A percentile compares a stretch with the other conserved stretches of the same genome.
These are phyloP conservation scores for Solanum pimpinellifolium DNA, from an alignment of 257 asterid species.

Conservation along the genomic window DNA sequence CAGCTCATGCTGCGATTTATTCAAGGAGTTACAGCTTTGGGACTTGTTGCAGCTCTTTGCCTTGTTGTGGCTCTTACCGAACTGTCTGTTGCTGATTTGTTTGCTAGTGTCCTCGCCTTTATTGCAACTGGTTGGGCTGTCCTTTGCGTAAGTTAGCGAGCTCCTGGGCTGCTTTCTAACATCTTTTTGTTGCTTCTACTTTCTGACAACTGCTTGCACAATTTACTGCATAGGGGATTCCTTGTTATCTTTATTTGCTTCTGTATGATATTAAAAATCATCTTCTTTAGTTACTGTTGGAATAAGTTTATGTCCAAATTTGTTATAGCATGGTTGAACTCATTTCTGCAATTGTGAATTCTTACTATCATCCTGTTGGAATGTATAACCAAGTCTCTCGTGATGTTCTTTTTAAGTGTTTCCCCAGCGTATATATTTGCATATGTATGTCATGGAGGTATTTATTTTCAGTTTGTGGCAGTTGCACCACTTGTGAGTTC, in stretches of 20 bases:
- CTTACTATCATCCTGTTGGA: background rate
- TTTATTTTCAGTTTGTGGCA: background rate
- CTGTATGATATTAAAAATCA: background rate
- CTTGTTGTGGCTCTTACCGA: conserved; percentile 57
- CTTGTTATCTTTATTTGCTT: background rate
- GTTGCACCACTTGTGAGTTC: background rate
- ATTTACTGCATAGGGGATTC: background rate
- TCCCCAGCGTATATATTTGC: background rate
- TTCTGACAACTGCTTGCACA: background rate
- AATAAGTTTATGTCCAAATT: background rate
- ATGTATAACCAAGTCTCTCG: background rate
- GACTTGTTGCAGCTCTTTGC: conserved; percentile 70
- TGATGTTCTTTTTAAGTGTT: background rate
- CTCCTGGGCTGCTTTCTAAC: background rate
- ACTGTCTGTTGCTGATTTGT: conserved; percentile 66
- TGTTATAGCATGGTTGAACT: background rate
- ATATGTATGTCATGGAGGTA: background rate
- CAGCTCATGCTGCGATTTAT: conserved; percentile 85
- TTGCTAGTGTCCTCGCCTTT: conserved; percentile 90
- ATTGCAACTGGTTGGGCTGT: conserved; percentile 96
- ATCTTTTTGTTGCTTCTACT: background rate
- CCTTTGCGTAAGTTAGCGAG: conserved; percentile 53
- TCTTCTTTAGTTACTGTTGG: background rate
- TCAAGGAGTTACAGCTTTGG: conserved; percentile 84
- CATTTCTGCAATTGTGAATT: background rate